Evolutionary conservation across 495 filamentous ascomycete genomes (phyloP), one percentile per base, ranked within the genome.

Genomic region (Acidomyces sp.): DNA sequence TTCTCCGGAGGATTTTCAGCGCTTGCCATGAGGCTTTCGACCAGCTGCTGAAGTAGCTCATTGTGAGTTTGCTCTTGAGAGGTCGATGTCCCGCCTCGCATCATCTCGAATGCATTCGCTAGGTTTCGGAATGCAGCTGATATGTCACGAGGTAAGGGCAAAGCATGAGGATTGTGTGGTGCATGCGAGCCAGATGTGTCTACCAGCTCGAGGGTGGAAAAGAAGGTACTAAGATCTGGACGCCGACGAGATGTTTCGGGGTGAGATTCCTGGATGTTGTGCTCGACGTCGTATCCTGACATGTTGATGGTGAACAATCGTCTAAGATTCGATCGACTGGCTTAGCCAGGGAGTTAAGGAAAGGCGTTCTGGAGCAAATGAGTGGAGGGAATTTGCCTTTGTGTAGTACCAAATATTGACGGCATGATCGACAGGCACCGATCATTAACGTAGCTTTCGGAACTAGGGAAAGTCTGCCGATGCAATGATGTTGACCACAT

Each of bases 161-260:
- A 63, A 2, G 79, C 72, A 62, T 80, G 74, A 6, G 66, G 67
- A 56, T 78, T 80, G 46, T 66, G 53, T 34, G 67, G 57, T 41
- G 57, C 54, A 26, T 59, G 52, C 37, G 57, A 53, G 45, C 63
- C 59, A 11, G 67, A 57, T 13, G 65, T 70, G 41, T 66, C 62
- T 45, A 82, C 73, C 41, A 72, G 68, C 50, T 79, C 71, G 36
- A 92, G 77, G 34, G 79, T 76, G 30, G 77, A 66, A 66, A 80
- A 86, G 74, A 96, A 95, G 59, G 78, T 82, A 33, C 80, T 78
- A 62, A 94, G 80, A 63, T 93, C 84, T 26, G 85, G 75, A 33
- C 82, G 82, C 33, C 82, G 82, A 28, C 62, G 64, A 52, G 65
- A 51, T 48, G 64, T 26, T 41, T 54, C 45, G 38, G 63, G 48